phyloP scores from a whole-genome alignment of 2,329 filamentous ascomycete species.

The Phaeosphaeriaceae sp. region DNA sequence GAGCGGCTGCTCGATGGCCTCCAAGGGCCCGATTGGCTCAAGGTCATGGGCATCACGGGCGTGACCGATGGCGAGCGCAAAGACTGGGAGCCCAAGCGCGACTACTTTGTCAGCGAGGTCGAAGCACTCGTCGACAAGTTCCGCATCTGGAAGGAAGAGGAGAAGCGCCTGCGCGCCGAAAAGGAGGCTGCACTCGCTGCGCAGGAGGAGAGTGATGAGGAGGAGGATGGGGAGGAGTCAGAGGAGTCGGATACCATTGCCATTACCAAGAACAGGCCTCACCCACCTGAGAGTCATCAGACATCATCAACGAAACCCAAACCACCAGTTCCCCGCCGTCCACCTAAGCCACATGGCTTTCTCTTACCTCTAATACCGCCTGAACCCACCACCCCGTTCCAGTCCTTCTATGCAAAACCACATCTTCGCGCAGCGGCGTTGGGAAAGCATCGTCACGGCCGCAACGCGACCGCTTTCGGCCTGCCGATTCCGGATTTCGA shows the following conservation, averaged over 20 bases:
- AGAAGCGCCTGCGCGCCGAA: slow-evolving; percentile 80
- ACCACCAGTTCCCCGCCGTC: slow-evolving; percentile 37
- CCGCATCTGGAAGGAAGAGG: slow-evolving; percentile 83
- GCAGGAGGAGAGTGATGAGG: slow-evolving; percentile 54
- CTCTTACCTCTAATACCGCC: slow-evolving; percentile 36
- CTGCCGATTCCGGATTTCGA: slow-evolving; percentile 76
- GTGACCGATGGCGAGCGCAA: slow-evolving; percentile 86
- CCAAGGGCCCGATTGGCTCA: slow-evolving; percentile 90
- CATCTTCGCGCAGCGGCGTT: slow-evolving; percentile 82
- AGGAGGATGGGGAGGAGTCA: slow-evolving; percentile 42
- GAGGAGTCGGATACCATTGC: slow-evolving; percentile 44
- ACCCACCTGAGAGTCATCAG: neutral
- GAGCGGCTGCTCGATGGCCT: slow-evolving; percentile 78
- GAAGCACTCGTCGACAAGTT: slow-evolving; percentile 86
- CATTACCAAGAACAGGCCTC: slow-evolving; percentile 10
- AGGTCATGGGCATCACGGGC: slow-evolving; percentile 86
- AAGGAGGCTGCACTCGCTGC: slow-evolving; percentile 69
- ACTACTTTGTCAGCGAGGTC: slow-evolving; percentile 85
- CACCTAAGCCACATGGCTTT: slow-evolving; percentile 41
- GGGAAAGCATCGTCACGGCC: slow-evolving; percentile 72
- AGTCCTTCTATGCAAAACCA: slow-evolving; percentile 84
- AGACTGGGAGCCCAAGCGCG: slow-evolving; percentile 82
- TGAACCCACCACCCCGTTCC: slow-evolving; percentile 68
- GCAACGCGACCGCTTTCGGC: slow-evolving; percentile 81
- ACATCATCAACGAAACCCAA: slow-evolving; percentile 55